These are phyloP conservation scores for Aspergillus jensenii DNA, from an alignment of 2,329 filamentous ascomycete species.

Conservation along the genomic window DNA sequence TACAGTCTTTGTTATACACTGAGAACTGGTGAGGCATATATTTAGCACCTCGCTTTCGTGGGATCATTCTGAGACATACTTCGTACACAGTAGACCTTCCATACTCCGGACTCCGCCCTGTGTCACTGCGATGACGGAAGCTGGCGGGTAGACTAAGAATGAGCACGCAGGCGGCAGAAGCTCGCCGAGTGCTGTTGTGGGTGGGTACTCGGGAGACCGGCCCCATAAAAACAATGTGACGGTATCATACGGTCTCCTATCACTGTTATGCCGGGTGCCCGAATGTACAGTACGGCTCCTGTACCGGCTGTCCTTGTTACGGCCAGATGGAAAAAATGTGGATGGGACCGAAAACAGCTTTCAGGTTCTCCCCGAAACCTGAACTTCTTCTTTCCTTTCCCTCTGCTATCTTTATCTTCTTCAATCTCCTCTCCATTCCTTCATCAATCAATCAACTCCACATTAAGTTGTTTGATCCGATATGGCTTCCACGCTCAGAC, in stretches of 20 bases:
- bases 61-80: neutral
- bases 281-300: slow-evolving; percentile 20
- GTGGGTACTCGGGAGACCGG: slow-evolving; percentile 23
- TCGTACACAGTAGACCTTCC: neutral
- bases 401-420: slow-evolving; percentile 34
- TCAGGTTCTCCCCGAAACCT: slow-evolving; percentile 19
- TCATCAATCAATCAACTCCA: slow-evolving; percentile 33
- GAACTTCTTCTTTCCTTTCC: slow-evolving; percentile 25
- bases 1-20: neutral
- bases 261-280: slow-evolving; percentile 14
- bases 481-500: slow-evolving; percentile 83
- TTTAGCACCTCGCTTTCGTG: neutral
- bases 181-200: slow-evolving; percentile 6
- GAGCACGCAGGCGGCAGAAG: neutral
- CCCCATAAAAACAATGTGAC: slow-evolving; percentile 27
- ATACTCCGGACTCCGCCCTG: slow-evolving; percentile 15
- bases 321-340: slow-evolving; percentile 31
- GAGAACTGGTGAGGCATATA: neutral
- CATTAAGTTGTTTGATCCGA: slow-evolving; percentile 42
- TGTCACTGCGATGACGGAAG: slow-evolving; percentile 15
- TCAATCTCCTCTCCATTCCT: slow-evolving; percentile 30
- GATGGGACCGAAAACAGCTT: slow-evolving; percentile 32
- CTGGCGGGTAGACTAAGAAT: slow-evolving; percentile 10
- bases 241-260: slow-evolving; percentile 19
- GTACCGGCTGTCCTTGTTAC: slow-evolving; percentile 36